phyloP scores from a whole-genome alignment of 192 early-diverging fungal species.

The Podochytrium sp. region DNA sequence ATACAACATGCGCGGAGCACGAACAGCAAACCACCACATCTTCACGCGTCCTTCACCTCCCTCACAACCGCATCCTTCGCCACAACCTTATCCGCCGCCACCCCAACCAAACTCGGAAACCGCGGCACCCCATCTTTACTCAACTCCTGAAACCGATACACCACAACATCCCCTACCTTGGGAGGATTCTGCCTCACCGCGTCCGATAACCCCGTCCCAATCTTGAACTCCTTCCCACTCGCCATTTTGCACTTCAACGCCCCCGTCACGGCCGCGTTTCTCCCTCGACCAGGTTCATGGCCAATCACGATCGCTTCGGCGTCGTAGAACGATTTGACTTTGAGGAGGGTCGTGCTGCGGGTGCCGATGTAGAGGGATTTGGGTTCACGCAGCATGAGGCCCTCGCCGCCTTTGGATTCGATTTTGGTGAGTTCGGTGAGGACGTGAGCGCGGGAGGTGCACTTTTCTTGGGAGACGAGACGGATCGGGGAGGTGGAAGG shows the following conservation, averaged over 20 bases:
- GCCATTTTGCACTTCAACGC: constrained; percentile 65
- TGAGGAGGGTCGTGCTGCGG: constrained; percentile 59
- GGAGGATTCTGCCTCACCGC: constrained; percentile 62
- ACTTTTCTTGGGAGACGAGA: constrained; percentile 56
- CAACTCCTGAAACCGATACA: constrained; percentile 56
- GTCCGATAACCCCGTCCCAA: constrained; percentile 72
- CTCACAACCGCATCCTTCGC: constrained; percentile 32
- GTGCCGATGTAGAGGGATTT: constrained; percentile 46
- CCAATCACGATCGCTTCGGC: constrained; percentile 70
- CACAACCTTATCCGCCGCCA: constrained; percentile 45
- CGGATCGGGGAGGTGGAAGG: constrained; percentile 23
- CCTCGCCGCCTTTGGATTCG: constrained; percentile 67
- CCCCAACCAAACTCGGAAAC: constrained; percentile 50
- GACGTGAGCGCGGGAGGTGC: constrained; percentile 48
- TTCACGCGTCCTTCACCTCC: constrained; percentile 1
- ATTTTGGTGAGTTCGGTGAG: constrained; percentile 54
- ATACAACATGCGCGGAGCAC: too few relatives aligned
- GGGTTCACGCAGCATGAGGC: constrained; percentile 65
- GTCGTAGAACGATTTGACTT: constrained; percentile 76
- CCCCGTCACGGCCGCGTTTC: constrained; percentile 58
- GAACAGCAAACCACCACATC: not conserved
- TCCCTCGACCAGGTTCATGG: constrained; percentile 57
- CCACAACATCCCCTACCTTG: constrained; percentile 48
- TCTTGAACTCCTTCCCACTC: constrained; percentile 64
- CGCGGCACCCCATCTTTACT: constrained; percentile 48